Conservation (phyloP, 2,329 filamentous ascomycete species). For the Amauroascus verrucosus region DNA sequence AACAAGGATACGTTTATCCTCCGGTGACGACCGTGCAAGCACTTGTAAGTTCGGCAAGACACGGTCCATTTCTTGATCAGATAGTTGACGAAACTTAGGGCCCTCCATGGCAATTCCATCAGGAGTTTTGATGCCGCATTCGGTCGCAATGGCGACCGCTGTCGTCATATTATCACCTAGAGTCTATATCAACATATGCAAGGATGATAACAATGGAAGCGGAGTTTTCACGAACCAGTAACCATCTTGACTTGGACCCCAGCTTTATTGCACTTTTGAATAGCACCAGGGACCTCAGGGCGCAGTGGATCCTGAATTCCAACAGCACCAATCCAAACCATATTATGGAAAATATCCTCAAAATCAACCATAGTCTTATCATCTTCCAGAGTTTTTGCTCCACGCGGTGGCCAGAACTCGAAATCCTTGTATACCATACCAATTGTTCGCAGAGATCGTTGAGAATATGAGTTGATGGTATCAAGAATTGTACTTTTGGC, state of each 20-base stretch:
- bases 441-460: slow-evolving; percentile 61
- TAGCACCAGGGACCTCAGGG: slow-evolving; percentile 56
- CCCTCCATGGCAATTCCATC: slow-evolving; percentile 59
- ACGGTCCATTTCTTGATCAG: slow-evolving; percentile 48
- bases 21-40: slow-evolving; percentile 54
- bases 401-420: slow-evolving; percentile 53
- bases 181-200: background rate
- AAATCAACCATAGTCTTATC: slow-evolving; percentile 55
- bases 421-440: slow-evolving; percentile 65
- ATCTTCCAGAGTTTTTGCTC: slow-evolving; percentile 48
- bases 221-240: slow-evolving; percentile 36
- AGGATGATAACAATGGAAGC: background rate
- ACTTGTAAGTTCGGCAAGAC: slow-evolving; percentile 52
- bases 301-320: slow-evolving; percentile 67
- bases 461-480: slow-evolving; percentile 35
- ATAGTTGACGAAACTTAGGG: slow-evolving; percentile 54
- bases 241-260: slow-evolving; percentile 66
- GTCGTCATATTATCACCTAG: slow-evolving; percentile 57
- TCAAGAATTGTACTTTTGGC: slow-evolving; percentile 23
- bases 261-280: slow-evolving; percentile 55
- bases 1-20: slow-evolving; percentile 57
- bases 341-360: slow-evolving; percentile 57
- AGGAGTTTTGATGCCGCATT: slow-evolving; percentile 57
- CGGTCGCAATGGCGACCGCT: slow-evolving; percentile 60
- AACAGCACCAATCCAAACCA: slow-evolving; percentile 62